These are phyloP conservation scores for Trichophyton rubrum DNA, from an alignment of 2,329 filamentous ascomycete genomes.

Conservation along the genomic window DNA sequence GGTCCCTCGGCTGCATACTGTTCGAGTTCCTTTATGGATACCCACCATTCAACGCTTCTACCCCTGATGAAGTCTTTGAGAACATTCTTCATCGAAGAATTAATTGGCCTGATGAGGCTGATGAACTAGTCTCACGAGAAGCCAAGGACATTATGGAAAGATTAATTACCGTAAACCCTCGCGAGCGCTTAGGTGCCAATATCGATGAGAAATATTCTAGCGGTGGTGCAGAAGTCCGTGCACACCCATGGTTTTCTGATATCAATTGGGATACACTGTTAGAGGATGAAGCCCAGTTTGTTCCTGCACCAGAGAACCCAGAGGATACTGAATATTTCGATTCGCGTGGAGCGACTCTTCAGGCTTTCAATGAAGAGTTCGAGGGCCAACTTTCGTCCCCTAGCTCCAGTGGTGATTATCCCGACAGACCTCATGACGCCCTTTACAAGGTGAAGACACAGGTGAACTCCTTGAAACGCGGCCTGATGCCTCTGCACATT, in stretches of 20 bases:
- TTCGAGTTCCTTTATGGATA: constrained; percentile 92
- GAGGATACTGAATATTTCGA: constrained; percentile 99
- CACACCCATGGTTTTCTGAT: constrained; percentile 75
- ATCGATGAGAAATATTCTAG: constrained; percentile 66
- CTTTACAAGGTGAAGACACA: constrained; percentile 79
- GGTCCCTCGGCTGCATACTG: constrained; percentile 96
- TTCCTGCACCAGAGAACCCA: constrained; percentile 81
- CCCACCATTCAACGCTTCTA: constrained; percentile 81
- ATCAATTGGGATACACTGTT: constrained; percentile 81
- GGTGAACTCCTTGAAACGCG: constrained; percentile 76
- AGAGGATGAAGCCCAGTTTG: constrained; percentile 93
- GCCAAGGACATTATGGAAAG: constrained; percentile 92
- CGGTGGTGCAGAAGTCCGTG: constrained; percentile 83
- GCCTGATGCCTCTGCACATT: constrained; percentile 89
- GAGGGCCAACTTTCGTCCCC: constrained; percentile 75
- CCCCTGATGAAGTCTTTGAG: constrained; percentile 88
- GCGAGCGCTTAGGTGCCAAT: constrained; percentile 73
- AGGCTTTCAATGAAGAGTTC: constrained; percentile 86
- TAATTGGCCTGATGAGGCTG: constrained; percentile 77
- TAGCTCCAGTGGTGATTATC: constrained; percentile 60
- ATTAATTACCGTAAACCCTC: constrained; percentile 72
- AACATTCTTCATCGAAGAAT: constrained; percentile 87
- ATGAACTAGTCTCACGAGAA: constrained; percentile 68
- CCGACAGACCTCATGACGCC: constrained; percentile 86
- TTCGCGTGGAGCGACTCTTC: constrained; percentile 74